A percentile compares a stretch with the other conserved stretches of the same genome.
Evolutionary conservation across 1,284 basidiomycete genomes (phyloP).

Genomic region (Cryptococcus amylolentus): DNA sequence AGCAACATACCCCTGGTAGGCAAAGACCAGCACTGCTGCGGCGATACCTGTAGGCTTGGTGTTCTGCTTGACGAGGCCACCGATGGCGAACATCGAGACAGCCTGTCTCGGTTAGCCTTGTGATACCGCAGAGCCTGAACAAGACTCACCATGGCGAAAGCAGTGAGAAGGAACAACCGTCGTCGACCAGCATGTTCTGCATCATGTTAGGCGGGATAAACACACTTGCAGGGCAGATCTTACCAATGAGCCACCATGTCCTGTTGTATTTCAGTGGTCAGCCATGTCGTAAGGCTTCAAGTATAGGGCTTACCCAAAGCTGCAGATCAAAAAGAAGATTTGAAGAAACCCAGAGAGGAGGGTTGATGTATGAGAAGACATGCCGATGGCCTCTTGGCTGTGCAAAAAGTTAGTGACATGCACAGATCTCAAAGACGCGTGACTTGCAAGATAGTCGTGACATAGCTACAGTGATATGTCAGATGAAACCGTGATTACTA

Average conservation of each 20-base stretch:
- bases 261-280: not conserved
- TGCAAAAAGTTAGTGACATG: not conserved
- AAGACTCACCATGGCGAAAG: conserved; percentile 13
- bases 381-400: conserved; percentile 16
- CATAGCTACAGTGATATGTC: conserved; percentile 7
- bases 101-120: conserved; percentile 3
- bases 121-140: not conserved
- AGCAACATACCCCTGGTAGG: conserved; percentile 13
- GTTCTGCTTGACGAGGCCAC: conserved; percentile 17
- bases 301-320: conserved; percentile 3
- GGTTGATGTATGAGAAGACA: conserved; percentile 12
- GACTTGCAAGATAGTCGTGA: conserved; percentile 19
- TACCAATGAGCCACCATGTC: conserved; percentile 17
- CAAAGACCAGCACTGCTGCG: conserved; percentile 18
- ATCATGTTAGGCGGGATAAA: not conserved
- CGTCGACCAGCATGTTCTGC: conserved; percentile 17
- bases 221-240: not conserved
- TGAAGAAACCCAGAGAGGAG: conserved; percentile 18
- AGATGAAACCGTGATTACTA: not conserved
- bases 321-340: conserved; percentile 15
- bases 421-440: not conserved
- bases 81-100: conserved; percentile 18
- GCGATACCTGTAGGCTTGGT: conserved; percentile 16
- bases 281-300: not conserved
- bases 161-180: conserved; percentile 15